Evolutionary conservation across 768 basidiomycete species (phyloP).

Genomic region (Suillus paluster): DNA sequence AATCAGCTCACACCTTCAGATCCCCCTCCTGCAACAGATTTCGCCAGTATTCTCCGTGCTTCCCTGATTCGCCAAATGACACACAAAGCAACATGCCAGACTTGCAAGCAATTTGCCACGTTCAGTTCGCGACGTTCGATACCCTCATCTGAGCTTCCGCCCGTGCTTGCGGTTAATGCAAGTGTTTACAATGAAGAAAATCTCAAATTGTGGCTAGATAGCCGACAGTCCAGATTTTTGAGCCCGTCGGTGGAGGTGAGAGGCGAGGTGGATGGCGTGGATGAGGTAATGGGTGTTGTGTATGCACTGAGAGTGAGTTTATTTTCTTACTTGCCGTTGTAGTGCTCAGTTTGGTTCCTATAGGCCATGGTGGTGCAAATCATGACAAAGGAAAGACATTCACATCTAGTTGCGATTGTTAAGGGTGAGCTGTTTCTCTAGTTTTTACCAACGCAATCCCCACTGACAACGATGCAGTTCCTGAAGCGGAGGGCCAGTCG

Average conservation of each 20-base stretch:
- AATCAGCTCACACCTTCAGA: conserved; percentile 43
- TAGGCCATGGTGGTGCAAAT: conserved; percentile 87
- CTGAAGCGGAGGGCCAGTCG: conserved; percentile 57
- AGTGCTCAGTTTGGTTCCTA: neutral
- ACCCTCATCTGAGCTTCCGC: conserved; percentile 69
- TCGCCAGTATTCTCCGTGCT: conserved; percentile 68
- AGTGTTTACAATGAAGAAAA: conserved; percentile 78
- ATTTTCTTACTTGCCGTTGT: conserved; percentile 1
- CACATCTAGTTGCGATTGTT: conserved; percentile 88
- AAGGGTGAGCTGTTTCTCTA: conserved; percentile 54
- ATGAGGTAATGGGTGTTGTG: conserved; percentile 56
- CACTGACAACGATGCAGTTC: conserved; percentile 50
- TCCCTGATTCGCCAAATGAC: conserved; percentile 83
- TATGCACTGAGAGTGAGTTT: conserved; percentile 76
- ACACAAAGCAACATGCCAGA: conserved; percentile 86
- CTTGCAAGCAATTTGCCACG: conserved; percentile 77
- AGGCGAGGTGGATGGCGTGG: conserved; percentile 62
- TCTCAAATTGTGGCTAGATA: conserved; percentile 76
- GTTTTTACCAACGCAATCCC: neutral
- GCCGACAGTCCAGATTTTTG: conserved; percentile 51
- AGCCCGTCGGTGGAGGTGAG: conserved; percentile 56
- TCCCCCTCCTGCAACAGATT: conserved; percentile 48
- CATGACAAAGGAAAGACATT: conserved; percentile 65
- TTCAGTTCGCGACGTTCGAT: conserved; percentile 75
- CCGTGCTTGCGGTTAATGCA: conserved; percentile 86